phyloP scores from a whole-genome alignment of 139 green algal species.

The Limnomonas spitsbergensis region DNA sequence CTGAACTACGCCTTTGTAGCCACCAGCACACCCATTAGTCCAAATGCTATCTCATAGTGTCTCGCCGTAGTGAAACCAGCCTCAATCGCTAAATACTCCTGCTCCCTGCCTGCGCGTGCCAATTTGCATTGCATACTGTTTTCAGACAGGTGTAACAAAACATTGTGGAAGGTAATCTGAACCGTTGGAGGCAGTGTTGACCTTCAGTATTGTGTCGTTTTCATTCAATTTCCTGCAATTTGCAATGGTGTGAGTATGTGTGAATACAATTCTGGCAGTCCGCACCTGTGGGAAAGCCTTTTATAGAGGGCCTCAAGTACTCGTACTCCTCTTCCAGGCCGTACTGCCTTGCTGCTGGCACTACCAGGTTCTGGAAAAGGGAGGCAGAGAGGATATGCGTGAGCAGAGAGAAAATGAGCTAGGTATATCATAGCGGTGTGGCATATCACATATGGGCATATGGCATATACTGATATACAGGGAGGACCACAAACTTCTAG shows the following conservation, averaged over 20 bases:
- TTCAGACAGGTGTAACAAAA: neutral
- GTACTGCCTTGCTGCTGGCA: constrained; percentile 72
- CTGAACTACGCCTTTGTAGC: constrained; percentile 36
- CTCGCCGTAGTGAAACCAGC: constrained; percentile 72
- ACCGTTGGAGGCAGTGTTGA: too few relatives aligned
- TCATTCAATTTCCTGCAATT: neutral
- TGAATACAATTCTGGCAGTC: neutral
- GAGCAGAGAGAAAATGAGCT: neutral
- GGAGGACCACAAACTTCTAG: too few relatives aligned
- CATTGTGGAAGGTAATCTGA: neutral
- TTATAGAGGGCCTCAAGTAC: constrained; percentile 89
- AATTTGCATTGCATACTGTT: neutral
- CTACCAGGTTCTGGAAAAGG: constrained; percentile 75
- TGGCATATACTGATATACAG: neutral
- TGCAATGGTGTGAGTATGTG: neutral
- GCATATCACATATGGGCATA: neutral
- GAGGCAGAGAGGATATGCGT: constrained; percentile 27
- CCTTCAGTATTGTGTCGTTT: neutral
- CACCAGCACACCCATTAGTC: constrained; percentile 82
- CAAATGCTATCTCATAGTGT: constrained; percentile 83
- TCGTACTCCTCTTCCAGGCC: constrained; percentile 83
- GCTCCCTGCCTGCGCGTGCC: constrained; percentile 58
- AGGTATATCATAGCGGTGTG: neutral
- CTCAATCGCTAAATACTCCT: constrained; percentile 65
- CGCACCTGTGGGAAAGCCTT: constrained; percentile 75